Percentiles rank a stretch among this genome's conserved stretches.
Evolutionary conservation across 768 basidiomycete species (phyloP).

Genomic region (Kwoniella sp.): DNA sequence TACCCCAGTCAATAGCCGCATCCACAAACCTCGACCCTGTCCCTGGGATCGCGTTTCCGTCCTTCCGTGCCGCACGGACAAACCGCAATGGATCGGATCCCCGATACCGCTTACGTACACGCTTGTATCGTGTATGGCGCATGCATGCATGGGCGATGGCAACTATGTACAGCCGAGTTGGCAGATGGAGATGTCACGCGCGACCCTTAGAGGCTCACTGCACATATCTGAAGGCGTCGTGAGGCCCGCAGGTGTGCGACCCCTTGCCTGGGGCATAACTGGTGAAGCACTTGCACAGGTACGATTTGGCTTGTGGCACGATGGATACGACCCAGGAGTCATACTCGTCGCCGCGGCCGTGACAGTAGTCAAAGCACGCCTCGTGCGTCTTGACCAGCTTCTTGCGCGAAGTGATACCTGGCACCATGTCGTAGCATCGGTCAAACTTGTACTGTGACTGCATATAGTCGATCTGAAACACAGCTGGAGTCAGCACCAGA

Average conservation of each 20-base stretch:
- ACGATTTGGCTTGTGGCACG: neutral
- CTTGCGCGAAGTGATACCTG: neutral
- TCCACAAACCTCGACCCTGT: too few species aligned
- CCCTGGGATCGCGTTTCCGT: too few species aligned
- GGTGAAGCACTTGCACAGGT: constrained; percentile 4
- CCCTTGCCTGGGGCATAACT: constrained; percentile 1
- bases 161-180: too few species aligned
- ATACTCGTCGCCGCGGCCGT: neutral
- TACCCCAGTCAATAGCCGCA: too few species aligned
- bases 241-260: neutral
- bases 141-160: too few species aligned
- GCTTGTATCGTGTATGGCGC: too few species aligned
- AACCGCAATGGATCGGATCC: too few species aligned
- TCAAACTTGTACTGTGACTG: constrained; percentile 1
- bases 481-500: neutral
- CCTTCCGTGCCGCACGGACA: too few species aligned
- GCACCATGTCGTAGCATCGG: constrained; percentile 7
- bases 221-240: constrained; percentile 2
- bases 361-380: constrained; percentile 5
- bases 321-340: constrained; percentile 5
- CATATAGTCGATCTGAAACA: constrained; percentile 2
- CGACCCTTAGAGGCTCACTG: too few species aligned
- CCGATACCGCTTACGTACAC: too few species aligned
- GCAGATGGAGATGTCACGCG: too few species aligned
- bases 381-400: neutral